These are phyloP conservation scores for Phytopythium ostracodes DNA, from an alignment of 352 stramenopile species.

Conservation along the genomic window DNA sequence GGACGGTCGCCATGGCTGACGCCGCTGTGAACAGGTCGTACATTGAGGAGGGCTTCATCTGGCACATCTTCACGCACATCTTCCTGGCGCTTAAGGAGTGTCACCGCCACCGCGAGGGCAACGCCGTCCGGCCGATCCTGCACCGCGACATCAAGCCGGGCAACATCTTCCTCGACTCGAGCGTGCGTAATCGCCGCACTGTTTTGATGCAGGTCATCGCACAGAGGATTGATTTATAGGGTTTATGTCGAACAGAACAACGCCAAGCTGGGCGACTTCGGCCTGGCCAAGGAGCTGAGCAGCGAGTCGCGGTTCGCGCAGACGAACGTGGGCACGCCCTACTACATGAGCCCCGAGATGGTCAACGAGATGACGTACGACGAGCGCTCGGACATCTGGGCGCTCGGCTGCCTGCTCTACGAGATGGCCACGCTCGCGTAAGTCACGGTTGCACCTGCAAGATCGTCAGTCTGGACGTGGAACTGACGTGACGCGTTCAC, in stretches of 20 bases:
- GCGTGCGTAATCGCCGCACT: slow-evolving; percentile 35
- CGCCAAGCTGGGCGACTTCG: slow-evolving; percentile 91
- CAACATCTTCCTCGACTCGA: slow-evolving; percentile 91
- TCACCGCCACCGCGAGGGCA: slow-evolving; percentile 84
- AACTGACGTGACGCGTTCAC: neutral
- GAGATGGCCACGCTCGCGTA: slow-evolving; percentile 87
- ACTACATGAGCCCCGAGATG: slow-evolving; percentile 93
- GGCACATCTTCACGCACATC: slow-evolving; percentile 92
- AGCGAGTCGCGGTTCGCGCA: slow-evolving; percentile 88
- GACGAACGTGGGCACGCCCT: slow-evolving; percentile 91
- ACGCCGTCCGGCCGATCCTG: slow-evolving; percentile 77
- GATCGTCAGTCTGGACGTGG: neutral
- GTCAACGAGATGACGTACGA: slow-evolving; percentile 93
- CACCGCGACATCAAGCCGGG: slow-evolving; percentile 91
- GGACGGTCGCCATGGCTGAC: neutral
- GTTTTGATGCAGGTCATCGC: too few relatives aligned
- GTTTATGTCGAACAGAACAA: slow-evolving; percentile 64
- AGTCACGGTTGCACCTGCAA: too few relatives aligned
- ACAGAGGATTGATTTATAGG: too few relatives aligned
- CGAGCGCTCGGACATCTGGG: slow-evolving; percentile 91
- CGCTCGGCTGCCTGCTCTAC: slow-evolving; percentile 88
- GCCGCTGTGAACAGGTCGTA: slow-evolving; percentile 41
- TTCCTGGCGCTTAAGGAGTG: slow-evolving; percentile 90
- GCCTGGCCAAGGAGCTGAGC: slow-evolving; percentile 88
- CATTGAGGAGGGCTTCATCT: slow-evolving; percentile 93